These are phyloP conservation scores for Pseudocercospora cruenta DNA, from an alignment of 2,329 filamentous ascomycete species.

Conservation along the genomic window DNA sequence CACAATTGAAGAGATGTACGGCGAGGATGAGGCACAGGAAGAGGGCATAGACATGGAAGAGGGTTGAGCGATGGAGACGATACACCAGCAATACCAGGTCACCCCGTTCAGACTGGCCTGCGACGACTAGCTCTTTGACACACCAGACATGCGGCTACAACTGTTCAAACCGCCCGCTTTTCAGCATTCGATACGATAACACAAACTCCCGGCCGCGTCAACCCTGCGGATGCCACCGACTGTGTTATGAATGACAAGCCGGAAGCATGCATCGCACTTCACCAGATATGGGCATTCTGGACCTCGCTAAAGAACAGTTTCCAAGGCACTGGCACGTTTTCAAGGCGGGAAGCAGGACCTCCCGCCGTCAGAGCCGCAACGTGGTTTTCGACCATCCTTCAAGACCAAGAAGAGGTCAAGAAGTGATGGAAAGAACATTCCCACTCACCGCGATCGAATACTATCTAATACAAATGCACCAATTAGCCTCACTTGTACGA, in stretches of 20 bases:
- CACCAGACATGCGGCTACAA: background rate
- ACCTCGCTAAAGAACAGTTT: conserved; percentile 12
- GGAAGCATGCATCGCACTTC: conserved; percentile 13
- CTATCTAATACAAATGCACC: background rate
- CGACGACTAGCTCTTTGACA: background rate
- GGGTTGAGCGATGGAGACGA: conserved; percentile 21
- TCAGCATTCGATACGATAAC: background rate
- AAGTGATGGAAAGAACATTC: background rate
- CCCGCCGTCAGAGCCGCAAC: conserved; percentile 20
- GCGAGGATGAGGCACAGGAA: conserved; percentile 29
- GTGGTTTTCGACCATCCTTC: conserved; percentile 13
- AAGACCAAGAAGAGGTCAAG: background rate
- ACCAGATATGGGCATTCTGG: conserved; percentile 2
- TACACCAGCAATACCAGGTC: background rate
- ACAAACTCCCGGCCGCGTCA: background rate
- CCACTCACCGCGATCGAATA: background rate
- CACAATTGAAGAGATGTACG: conserved; percentile 39
- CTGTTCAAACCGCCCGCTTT: background rate
- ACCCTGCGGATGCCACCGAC: background rate
- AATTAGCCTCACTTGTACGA: conserved; percentile 6
- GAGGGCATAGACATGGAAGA: conserved; percentile 30
- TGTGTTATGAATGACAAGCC: conserved; percentile 8
- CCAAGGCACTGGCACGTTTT: conserved; percentile 10
- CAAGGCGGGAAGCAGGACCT: conserved; percentile 13
- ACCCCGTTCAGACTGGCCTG: background rate